Evolutionary conservation across 805 yeast genomes (phyloP), one percentile per base, ranked within the genome.

Genomic region (Ogataea allantospora): DNA sequence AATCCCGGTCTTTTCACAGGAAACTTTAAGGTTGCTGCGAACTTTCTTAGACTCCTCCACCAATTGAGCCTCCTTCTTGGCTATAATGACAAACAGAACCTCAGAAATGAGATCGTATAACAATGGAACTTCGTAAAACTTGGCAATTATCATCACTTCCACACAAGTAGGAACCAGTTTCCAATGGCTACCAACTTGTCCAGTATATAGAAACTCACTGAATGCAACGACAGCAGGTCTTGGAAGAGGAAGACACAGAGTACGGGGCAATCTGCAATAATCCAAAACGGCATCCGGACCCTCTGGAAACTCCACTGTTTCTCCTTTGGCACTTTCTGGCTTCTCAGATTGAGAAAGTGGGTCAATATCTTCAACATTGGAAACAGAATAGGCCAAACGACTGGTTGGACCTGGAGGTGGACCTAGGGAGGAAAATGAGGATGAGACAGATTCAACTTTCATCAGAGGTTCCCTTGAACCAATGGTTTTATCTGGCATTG

Each of bases 171-270:
- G 91, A 2, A 75, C 66, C 26, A 84, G 60, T n/a, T 70, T 60
- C 91, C 91, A 83, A 49, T 75, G 80, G 36, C 80, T 77, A 17
- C 87, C 87, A 15, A 85, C 75, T 57, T 83, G 88, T 1, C 93
- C 95, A 5, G 89, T 84, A 51, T 80, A 83, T 38, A 85, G 66
- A 55, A 78, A 85, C 53, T 84, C 93, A 18, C 80, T 66, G 46
- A 83, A 73, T 2, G 88, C 88, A 39, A 70, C 70, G 11, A 83
- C 75, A 0, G 87, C 74, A 1, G 64, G 55, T 1, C 81, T 77
- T 2, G 78, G 57, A 61, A 80, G 82, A 3, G 95, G 93, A 46
- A 85, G 56, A 47, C 80, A 83, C 18, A 85, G 55, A 12, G 78
- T 70, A 43, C 95, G 67, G 11, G 95, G 93, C 24, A 81, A 69